Evolutionary conservation across 2,329 filamentous ascomycete genomes (phyloP).

Genomic region (Cladosporium sp.): DNA sequence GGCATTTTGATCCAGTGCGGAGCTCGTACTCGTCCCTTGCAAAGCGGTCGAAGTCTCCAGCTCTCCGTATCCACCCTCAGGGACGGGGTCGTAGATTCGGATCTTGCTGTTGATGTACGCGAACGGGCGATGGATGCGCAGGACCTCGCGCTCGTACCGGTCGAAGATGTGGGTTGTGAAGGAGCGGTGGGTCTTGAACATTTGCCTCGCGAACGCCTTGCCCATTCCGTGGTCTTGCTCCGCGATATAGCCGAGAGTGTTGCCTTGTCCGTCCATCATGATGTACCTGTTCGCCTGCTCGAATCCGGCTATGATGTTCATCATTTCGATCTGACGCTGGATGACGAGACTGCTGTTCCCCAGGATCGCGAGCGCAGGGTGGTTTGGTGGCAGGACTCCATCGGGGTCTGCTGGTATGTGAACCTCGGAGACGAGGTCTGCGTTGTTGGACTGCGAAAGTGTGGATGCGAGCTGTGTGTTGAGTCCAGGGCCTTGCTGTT

Average conservation of each 20-base stretch:
- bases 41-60: conserved; percentile 34
- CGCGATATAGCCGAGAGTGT: conserved; percentile 61
- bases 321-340: conserved; percentile 60
- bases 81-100: conserved; percentile 51
- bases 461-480: conserved; percentile 38
- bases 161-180: conserved; percentile 66
- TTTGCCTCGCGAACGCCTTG: conserved; percentile 54
- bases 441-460: conserved; percentile 43
- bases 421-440: conserved; percentile 54
- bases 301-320: conserved; percentile 63
- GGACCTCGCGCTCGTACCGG: conserved; percentile 54
- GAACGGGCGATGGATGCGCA: conserved; percentile 61
- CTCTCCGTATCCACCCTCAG: conserved; percentile 33
- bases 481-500: conserved; percentile 10
- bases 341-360: conserved; percentile 60
- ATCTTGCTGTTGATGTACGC: conserved; percentile 60
- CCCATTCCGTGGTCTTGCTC: conserved; percentile 59
- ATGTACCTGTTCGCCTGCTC: conserved; percentile 65
- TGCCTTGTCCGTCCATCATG: conserved; percentile 60
- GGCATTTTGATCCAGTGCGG: conserved; percentile 38
- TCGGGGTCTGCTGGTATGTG: conserved; percentile 58
- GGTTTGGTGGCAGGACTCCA: conserved; percentile 54
- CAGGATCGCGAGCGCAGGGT: conserved; percentile 56
- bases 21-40: conserved; percentile 41
- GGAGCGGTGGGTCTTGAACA: conserved; percentile 58